Evolutionary conservation across 2,329 filamentous ascomycete genomes (phyloP).

Genomic region (Aureobasidium subglaciale): DNA sequence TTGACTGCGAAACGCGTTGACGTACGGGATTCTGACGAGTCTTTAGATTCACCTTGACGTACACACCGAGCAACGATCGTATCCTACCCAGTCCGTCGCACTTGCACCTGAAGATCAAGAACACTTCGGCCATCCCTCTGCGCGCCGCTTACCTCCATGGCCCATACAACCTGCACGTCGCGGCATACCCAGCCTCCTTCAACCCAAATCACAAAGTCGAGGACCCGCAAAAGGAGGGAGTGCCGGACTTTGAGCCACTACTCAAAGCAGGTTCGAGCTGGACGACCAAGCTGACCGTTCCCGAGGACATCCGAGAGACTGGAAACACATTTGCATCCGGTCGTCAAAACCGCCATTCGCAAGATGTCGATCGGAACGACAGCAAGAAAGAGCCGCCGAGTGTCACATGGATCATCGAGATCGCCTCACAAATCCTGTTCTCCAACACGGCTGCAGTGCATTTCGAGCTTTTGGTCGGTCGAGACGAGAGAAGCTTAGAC

Average conservation of each 20-base stretch:
- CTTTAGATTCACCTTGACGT: slow-evolving; percentile 69
- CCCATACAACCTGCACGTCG: slow-evolving; percentile 82
- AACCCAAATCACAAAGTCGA: slow-evolving; percentile 73
- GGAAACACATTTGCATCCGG: slow-evolving; percentile 36
- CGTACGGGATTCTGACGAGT: not conserved
- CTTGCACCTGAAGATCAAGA: slow-evolving; percentile 82
- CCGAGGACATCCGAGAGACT: slow-evolving; percentile 64
- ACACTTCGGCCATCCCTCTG: slow-evolving; percentile 81
- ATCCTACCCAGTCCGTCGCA: slow-evolving; percentile 78
- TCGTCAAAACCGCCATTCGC: slow-evolving; percentile 25
- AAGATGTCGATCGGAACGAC: slow-evolving; percentile 29
- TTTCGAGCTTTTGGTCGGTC: slow-evolving; percentile 78
- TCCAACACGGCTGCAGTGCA: slow-evolving; percentile 80
- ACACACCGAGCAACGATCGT: slow-evolving; percentile 80
- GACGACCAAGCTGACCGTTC: slow-evolving; percentile 72
- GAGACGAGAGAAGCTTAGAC: slow-evolving; percentile 76
- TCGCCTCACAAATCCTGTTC: slow-evolving; percentile 89
- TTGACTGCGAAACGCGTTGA: not conserved
- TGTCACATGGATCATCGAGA: slow-evolving; percentile 82
- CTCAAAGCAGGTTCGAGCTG: slow-evolving; percentile 89
- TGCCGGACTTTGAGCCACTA: slow-evolving; percentile 91
- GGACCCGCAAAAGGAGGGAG: slow-evolving; percentile 61
- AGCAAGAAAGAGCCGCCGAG: slow-evolving; percentile 46
- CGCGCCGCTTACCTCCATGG: slow-evolving; percentile 95
- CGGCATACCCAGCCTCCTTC: slow-evolving; percentile 77